These are phyloP conservation scores for Cryoendolithus antarcticus DNA, from an alignment of 2,329 filamentous ascomycete genomes.

Conservation along the genomic window DNA sequence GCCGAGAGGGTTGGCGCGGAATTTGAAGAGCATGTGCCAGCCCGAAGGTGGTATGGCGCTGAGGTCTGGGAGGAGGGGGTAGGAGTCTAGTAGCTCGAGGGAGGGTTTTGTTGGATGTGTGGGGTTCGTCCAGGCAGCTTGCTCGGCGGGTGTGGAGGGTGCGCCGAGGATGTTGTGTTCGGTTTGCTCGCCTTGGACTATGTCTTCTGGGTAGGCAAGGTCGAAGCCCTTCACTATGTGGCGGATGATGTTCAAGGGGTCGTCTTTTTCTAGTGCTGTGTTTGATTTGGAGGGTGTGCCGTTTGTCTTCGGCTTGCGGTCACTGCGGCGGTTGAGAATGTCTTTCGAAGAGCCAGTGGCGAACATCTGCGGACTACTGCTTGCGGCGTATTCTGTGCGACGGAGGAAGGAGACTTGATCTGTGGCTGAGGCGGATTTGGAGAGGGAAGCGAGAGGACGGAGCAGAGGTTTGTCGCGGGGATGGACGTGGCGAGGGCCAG, in stretches of 20 bases:
- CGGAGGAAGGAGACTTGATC: slow-evolving; percentile 84
- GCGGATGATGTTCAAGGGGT: slow-evolving; percentile 48
- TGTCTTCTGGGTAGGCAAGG: slow-evolving; percentile 49
- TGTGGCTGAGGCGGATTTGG: slow-evolving; percentile 66
- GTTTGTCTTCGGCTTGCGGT: slow-evolving; percentile 9
- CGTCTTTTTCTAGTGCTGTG: slow-evolving; percentile 35
- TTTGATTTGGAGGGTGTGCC: slow-evolving; percentile 16
- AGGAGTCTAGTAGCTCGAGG: slow-evolving; percentile 46
- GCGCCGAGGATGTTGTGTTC: slow-evolving; percentile 41
- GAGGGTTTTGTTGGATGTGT: slow-evolving; percentile 46
- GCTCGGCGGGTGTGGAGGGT: slow-evolving; percentile 40
- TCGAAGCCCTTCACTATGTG: slow-evolving; percentile 53
- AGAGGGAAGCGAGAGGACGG: slow-evolving; percentile 69
- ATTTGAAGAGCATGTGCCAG: slow-evolving; percentile 49
- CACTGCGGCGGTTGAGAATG: slow-evolving; percentile 31
- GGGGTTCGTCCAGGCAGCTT: slow-evolving; percentile 47
- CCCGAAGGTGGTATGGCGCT: slow-evolving; percentile 47
- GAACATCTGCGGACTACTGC: slow-evolving; percentile 32
- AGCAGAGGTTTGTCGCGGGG: slow-evolving; percentile 76
- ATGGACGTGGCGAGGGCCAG: slow-evolving; percentile 59
- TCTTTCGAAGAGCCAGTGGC: slow-evolving; percentile 44
- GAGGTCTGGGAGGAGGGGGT: slow-evolving; percentile 49
- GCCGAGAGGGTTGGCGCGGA: slow-evolving; percentile 45
- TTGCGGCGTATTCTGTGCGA: slow-evolving; percentile 86
- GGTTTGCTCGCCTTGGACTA: slow-evolving; percentile 56